Evolutionary conservation across 805 yeast species (phyloP).

Genomic region (Candida gorgasii): DNA sequence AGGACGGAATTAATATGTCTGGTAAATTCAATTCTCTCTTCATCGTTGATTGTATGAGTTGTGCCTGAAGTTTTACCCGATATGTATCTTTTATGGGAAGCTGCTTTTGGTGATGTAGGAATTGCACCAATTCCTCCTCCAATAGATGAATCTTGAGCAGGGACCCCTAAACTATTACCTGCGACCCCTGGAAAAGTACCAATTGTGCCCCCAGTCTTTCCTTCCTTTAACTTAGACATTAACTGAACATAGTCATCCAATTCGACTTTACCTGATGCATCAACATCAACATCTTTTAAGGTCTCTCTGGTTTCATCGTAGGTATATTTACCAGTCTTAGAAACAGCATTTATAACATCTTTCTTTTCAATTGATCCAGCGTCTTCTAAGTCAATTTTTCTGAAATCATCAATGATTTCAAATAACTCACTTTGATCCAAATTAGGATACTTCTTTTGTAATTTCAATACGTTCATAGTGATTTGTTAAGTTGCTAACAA

Average conservation of each 20-base stretch:
- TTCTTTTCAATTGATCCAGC: slow-evolving; percentile 94
- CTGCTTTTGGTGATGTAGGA: slow-evolving; percentile 39
- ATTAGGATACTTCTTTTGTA: slow-evolving; percentile 78
- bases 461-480: slow-evolving; percentile 45
- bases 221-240: slow-evolving; percentile 74
- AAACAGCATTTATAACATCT: slow-evolving; percentile 79
- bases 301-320: slow-evolving; percentile 95
- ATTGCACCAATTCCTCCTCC: slow-evolving; percentile 11
- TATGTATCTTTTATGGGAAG: slow-evolving; percentile 64
- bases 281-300: slow-evolving; percentile 85
- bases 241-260: slow-evolving; percentile 89
- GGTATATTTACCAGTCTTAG: slow-evolving; percentile 74
- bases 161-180: slow-evolving; percentile 13
- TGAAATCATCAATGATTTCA: slow-evolving; percentile 78
- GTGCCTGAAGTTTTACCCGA: slow-evolving; percentile 89
- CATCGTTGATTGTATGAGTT: slow-evolving; percentile 95
- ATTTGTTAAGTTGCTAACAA: slow-evolving; percentile 4
- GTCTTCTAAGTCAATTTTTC: slow-evolving; percentile 84
- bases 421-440: slow-evolving; percentile 86
- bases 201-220: slow-evolving; percentile 11
- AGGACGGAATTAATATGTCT: slow-evolving; percentile 92
- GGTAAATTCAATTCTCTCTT: slow-evolving; percentile 93
- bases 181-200: slow-evolving; percentile 3
- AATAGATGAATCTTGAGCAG: slow-evolving; percentile 19
- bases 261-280: slow-evolving; percentile 96